These are phyloP conservation scores for Mucor plumbeus DNA, from an alignment of 371 early-diverging fungal genomes.

Conservation along the genomic window DNA sequence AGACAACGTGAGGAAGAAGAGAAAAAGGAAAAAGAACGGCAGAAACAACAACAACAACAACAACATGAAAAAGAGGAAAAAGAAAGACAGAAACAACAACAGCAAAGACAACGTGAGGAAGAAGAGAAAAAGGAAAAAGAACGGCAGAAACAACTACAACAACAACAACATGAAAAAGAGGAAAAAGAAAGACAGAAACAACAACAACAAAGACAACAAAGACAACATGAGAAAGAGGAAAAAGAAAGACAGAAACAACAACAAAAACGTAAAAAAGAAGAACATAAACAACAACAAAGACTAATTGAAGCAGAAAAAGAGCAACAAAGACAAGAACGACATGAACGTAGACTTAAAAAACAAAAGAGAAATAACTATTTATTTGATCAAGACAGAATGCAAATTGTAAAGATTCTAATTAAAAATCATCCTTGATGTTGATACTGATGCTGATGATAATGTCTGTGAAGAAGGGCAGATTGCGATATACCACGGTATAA, in stretches of 20 bases:
- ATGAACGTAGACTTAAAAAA: neutral
- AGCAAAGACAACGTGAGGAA: neutral
- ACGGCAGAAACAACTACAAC: neutral
- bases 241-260: too few species aligned
- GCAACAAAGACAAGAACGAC: neutral
- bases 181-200: neutral
- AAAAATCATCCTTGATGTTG: neutral
- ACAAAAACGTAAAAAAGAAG: neutral
- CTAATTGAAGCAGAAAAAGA: neutral
- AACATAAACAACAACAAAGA: neutral
- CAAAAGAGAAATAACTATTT: neutral
- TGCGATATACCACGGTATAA: slow-evolving; percentile 19
- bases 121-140: neutral
- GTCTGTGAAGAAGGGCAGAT: slow-evolving; percentile 16
- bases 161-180: neutral
- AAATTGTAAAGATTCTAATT: neutral
- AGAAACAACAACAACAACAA: too few species aligned
- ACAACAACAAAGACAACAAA: too few species aligned
- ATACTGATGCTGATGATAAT: neutral
- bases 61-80: neutral
- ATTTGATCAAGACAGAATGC: neutral
- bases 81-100: neutral
- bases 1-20: too few species aligned
- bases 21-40: too few species aligned
- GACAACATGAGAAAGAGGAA: neutral